Percentiles rank a stretch among this genome's conserved stretches.
These are phyloP conservation scores for Cyberlindnera americana DNA, from an alignment of 805 yeast species.

Conservation along the genomic window DNA sequence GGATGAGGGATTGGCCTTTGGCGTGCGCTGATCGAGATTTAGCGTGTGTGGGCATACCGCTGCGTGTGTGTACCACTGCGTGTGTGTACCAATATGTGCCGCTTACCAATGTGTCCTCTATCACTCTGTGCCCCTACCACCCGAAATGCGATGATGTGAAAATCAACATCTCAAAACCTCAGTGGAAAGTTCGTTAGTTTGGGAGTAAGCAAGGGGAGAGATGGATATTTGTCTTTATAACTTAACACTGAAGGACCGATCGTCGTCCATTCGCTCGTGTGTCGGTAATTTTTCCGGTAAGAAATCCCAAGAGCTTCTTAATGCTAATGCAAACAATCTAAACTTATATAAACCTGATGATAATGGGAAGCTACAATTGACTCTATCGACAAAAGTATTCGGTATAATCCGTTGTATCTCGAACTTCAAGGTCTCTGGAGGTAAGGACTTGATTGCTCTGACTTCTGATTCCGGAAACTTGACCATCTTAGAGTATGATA, in stretches of 20 bases:
- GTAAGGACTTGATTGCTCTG: constrained; percentile 56
- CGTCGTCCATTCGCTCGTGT: constrained; percentile 50
- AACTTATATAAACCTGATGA: constrained; percentile 52
- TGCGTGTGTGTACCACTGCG: too few relatives aligned
- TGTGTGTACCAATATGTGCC: too few relatives aligned
- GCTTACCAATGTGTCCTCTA: too few relatives aligned
- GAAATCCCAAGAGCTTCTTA: constrained; percentile 58
- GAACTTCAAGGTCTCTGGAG: constrained; percentile 50
- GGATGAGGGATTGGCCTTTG: too few relatives aligned
- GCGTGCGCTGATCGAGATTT: too few relatives aligned
- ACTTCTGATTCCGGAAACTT: constrained; percentile 81
- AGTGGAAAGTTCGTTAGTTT: too few relatives aligned
- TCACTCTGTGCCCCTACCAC: too few relatives aligned
- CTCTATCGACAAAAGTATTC: constrained; percentile 47
- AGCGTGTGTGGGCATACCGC: too few relatives aligned
- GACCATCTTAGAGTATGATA: constrained; percentile 45
- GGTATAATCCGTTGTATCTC: constrained; percentile 54
- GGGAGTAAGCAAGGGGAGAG: too few relatives aligned
- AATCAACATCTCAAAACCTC: too few relatives aligned
- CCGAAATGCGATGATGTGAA: too few relatives aligned
- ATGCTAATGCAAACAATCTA: constrained; percentile 52
- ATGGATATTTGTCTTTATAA: constrained; percentile 56
- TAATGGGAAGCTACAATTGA: constrained; percentile 49
- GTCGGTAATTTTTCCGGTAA: constrained; percentile 64
- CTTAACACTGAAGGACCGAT: constrained; percentile 62